Evolutionary conservation across 768 basidiomycete species (phyloP), one percentile per base, ranked within the genome.

Genomic region (Chalciporus sphaerocephalus): DNA sequence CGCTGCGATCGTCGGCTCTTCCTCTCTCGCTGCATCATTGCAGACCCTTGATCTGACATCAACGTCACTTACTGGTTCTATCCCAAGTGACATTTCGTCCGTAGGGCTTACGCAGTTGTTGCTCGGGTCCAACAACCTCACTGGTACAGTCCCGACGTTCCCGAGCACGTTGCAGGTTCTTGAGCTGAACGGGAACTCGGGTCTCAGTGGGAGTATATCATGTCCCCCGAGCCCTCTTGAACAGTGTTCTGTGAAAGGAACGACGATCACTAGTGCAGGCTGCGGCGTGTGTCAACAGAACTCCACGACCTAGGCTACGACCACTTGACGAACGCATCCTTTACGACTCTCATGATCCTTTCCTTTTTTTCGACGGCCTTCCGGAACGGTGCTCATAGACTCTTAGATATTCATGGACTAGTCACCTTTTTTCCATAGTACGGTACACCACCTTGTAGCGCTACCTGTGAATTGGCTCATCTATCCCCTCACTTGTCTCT

Each of bases 11-110:
- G 51, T 61, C 22, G 52, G 56, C 1, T 72, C 70, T 22, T 51
- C 57, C 6, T 55, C 65, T 12, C 56, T 73, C 3, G 57, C 57
- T 7, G 41, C 55, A 0, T 71, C 69, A 12, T 42, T 74, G 23
- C 62, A 60, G 18, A 62, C 64, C 2, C 61, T 74, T 15, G 71
- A 74, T 23, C 59, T 74, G 18, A 69, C 70, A 9, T 64, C 66
- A 2, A 72, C 69, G 2, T 68, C 64, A 6, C 61, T 74, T n/a
- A 60, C 65, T 2, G 67, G 67, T n/a, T 44, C 59, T 34, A 69
- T 74, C 28, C 69, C 72, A 2, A 42, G 53, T 6, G 32, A 56
- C 5, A 43, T 74, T 23, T 64, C 66, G 7, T 63, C 68, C 16
- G 56, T 72, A 16, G 52, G 61, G 1, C 67, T 74, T 16, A 57